Base-by-base conservation (phyloP, 495 filamentous ascomycete species). In the Trypethelium eluteriae region DNA sequence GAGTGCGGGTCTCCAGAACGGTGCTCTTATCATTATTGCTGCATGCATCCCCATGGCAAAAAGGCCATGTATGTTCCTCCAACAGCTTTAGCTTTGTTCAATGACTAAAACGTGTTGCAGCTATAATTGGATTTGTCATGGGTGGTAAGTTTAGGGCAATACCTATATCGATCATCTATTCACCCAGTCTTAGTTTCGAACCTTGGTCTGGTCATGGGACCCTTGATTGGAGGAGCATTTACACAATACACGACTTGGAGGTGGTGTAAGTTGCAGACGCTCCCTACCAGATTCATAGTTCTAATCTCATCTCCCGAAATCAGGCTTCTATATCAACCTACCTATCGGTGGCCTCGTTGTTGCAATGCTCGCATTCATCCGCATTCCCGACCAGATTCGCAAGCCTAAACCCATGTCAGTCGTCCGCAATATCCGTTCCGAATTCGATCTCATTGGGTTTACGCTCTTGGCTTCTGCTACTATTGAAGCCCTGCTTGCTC, bases 391-490 rank as follows among this genome's bases (percentile, higher is more conserved):
- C 25, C 57, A 63, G 67, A 68, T 9, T 32, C 18, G n/a, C 67
- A 70, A 57, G 39, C 39, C 25, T 10, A 38, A 59, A 62, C 14
- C 47, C 34, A 39, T 46, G 50, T 7, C 36, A 73, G 38, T 64
- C 65, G 32, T n/a, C 65, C 25, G 57, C 38, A 25, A 69, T 46
- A 9, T 46, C 62, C 63, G 34, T 65, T 47, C 63, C 59, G 35
- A 50, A 69, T 50, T 85, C 53, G 85, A 87, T 62, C 69, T 83
- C 6, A 57, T 79, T 6, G 85, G 85, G 16, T 79, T 79, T 62
- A 62, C 68, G 0, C 50, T 80, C 1, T 74, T 86, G 47, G 75
- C 77, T 9, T 75, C 81, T 5, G 72, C 82, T 0, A 74, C 79
- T 34, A 76, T 81, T 39, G 77, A 78, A 72, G 70, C 83, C 3